These are phyloP conservation scores for Alternaria sp. DNA, from an alignment of 2,329 filamentous ascomycete species.

Conservation along the genomic window DNA sequence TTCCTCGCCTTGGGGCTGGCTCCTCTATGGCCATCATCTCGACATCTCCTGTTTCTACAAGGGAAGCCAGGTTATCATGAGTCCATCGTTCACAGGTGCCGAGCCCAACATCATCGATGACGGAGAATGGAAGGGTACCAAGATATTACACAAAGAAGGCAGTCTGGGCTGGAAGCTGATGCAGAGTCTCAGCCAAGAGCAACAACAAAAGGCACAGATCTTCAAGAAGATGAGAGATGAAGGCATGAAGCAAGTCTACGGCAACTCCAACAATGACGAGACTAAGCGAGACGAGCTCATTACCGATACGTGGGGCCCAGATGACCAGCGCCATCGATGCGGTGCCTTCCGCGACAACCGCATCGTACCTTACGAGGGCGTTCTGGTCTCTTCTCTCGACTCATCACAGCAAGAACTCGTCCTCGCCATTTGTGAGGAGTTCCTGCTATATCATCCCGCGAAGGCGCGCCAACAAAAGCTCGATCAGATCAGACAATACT, in stretches of 20 bases:
- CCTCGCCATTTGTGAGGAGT: constrained; percentile 66
- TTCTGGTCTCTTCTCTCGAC: constrained; percentile 60
- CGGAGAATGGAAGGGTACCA: constrained; percentile 67
- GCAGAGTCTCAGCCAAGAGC: constrained; percentile 62
- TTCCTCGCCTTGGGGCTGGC: constrained; percentile 70
- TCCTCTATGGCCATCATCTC: constrained; percentile 80
- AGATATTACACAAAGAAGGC: constrained; percentile 71
- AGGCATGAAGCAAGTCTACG: constrained; percentile 62
- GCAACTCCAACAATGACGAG: constrained; percentile 32
- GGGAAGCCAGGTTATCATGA: constrained; percentile 68
- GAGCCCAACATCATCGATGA: constrained; percentile 77
- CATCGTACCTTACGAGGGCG: constrained; percentile 73
- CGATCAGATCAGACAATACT: constrained; percentile 60
- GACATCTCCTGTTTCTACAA: constrained; percentile 75
- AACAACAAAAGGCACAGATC: constrained; percentile 60
- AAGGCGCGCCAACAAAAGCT: constrained; percentile 62
- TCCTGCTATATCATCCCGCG: constrained; percentile 70
- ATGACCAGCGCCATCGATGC: constrained; percentile 79
- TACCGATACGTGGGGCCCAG: constrained; percentile 74
- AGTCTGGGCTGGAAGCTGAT: constrained; percentile 70
- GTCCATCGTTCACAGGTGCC: constrained; percentile 79
- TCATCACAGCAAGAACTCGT: constrained; percentile 61
- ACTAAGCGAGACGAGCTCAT: constrained; percentile 47
- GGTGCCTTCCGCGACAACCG: constrained; percentile 82
- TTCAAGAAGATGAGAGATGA: constrained; percentile 68